These are phyloP conservation scores for Brassica incana DNA, from an alignment of 345 rosid genomes.

Conservation along the genomic window DNA sequence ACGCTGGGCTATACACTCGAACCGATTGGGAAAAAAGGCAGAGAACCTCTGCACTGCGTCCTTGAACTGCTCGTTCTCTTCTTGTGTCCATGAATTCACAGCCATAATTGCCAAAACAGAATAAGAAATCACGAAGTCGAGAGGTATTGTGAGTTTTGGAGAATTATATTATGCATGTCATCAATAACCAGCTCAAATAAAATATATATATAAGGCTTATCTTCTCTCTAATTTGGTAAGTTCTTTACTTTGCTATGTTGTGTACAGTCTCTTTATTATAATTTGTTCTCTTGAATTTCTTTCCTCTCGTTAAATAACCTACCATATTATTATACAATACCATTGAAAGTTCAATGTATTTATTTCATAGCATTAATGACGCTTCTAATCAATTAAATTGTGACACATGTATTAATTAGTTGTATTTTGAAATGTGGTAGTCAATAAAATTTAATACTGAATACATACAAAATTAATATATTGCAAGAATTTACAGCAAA, in stretches of 20 bases:
- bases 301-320: neutral
- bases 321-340: neutral
- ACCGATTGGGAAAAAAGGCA: neutral
- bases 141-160: neutral
- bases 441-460: neutral
- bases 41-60: neutral
- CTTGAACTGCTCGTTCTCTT: constrained; percentile 15
- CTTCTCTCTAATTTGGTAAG: neutral
- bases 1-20: neutral
- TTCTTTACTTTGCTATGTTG: constrained; percentile 1
- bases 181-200: neutral
- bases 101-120: constrained; percentile 18
- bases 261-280: neutral
- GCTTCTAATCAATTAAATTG: neutral
- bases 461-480: neutral
- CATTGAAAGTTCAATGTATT: neutral
- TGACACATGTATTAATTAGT: neutral
- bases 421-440: neutral
- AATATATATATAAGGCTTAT: neutral
- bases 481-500: neutral
- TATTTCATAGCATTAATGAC: neutral
- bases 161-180: neutral
- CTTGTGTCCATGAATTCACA: constrained; percentile 6
- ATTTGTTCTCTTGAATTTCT: neutral
- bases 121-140: neutral